A percentile compares a stretch with the other conserved stretches of the same genome.
These are phyloP conservation scores for Globisporangium orthogonon DNA, from an alignment of 352 stramenopile genomes.

Conservation along the genomic window DNA sequence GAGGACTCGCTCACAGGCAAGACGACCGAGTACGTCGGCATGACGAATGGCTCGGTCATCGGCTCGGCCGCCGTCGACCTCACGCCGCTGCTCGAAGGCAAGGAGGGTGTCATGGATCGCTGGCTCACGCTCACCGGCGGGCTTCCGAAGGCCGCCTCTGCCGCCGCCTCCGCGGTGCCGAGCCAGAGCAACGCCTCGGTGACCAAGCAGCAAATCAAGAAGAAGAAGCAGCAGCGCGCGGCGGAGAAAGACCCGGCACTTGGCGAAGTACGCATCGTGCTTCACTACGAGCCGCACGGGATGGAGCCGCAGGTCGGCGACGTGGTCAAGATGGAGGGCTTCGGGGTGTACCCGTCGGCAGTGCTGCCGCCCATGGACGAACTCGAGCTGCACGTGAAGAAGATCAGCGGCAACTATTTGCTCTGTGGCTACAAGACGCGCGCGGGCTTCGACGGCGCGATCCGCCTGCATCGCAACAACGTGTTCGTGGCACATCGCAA, in stretches of 20 bases:
- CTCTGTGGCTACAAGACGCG: constrained; percentile 66
- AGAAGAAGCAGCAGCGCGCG: constrained; percentile 18
- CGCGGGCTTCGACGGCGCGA: constrained; percentile 48
- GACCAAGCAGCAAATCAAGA: not conserved
- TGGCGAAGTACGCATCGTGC: constrained; percentile 64
- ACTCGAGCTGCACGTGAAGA: constrained; percentile 74
- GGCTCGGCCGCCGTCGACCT: constrained; percentile 64
- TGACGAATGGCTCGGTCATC: constrained; percentile 70
- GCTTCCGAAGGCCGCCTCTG: constrained; percentile 3
- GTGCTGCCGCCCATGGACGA: constrained; percentile 57
- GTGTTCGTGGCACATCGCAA: constrained; percentile 73
- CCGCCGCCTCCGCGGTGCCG: constrained; percentile 6
- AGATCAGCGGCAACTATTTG: constrained; percentile 72
- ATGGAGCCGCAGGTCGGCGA: constrained; percentile 71
- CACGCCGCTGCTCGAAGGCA: constrained; percentile 62
- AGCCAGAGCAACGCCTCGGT: constrained; percentile 5
- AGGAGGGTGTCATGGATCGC: constrained; percentile 73
- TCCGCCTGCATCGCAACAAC: constrained; percentile 72
- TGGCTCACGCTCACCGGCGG: constrained; percentile 67
- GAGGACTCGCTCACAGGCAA: constrained; percentile 73
- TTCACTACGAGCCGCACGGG: constrained; percentile 76
- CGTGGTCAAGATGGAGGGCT: constrained; percentile 73
- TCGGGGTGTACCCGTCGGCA: constrained; percentile 63
- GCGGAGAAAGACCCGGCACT: constrained; percentile 41
- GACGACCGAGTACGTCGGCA: constrained; percentile 72